Evolutionary conservation across 768 basidiomycete genomes (phyloP).

Genomic region (Sutorius australiensis): DNA sequence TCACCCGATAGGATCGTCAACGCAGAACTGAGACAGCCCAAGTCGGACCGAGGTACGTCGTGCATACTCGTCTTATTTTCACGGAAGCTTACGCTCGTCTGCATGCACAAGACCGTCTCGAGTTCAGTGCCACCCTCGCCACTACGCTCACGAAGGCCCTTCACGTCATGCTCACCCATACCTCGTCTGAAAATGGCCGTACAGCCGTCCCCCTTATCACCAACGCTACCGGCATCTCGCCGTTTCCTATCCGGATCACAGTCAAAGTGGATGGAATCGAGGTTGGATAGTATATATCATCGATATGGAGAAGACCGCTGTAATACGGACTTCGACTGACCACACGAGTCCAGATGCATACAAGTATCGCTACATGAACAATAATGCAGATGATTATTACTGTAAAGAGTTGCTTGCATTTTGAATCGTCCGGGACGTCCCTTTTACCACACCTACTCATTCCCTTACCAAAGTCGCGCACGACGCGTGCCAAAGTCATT

Average conservation of each 20-base stretch:
- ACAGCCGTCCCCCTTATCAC: conserved; percentile 75
- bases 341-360: neutral
- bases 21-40: conserved; percentile 72
- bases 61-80: neutral
- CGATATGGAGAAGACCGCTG: neutral
- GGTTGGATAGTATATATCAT: conserved; percentile 24
- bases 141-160: conserved; percentile 62
- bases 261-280: conserved; percentile 69
- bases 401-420: neutral
- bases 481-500: conserved; percentile 16
- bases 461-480: conserved; percentile 4
- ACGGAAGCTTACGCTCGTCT: neutral
- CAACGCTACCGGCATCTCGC: conserved; percentile 71
- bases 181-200: conserved; percentile 74
- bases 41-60: conserved; percentile 52
- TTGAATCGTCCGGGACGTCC: neutral
- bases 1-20: conserved; percentile 61
- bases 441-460: neutral
- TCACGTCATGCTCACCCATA: conserved; percentile 68
- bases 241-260: conserved; percentile 69
- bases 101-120: conserved; percentile 37
- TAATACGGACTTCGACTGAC: neutral
- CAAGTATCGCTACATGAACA: conserved; percentile 10
- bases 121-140: conserved; percentile 57
- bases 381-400: neutral